phyloP scores from a whole-genome alignment of 208 protist species.

The Porcisia hertigi region DNA sequence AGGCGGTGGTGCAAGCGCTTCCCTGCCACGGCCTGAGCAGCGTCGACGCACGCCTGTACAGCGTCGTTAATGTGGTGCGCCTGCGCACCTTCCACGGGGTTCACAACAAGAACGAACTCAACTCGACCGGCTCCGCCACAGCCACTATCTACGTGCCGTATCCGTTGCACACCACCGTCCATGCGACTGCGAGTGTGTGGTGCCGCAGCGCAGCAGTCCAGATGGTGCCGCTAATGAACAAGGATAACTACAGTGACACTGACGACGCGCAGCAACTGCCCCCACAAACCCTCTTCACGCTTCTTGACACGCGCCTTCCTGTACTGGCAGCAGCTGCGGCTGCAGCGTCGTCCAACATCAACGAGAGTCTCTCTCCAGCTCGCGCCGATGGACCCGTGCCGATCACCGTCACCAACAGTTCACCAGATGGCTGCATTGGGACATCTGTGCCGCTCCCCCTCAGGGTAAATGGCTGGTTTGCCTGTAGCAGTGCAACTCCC shows the following conservation, averaged over 20 bases:
- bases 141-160: background rate
- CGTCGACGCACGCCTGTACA: conserved; percentile 7
- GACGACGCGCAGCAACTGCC: conserved; percentile 6
- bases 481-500: background rate
- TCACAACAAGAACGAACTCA: background rate
- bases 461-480: background rate
- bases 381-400: background rate
- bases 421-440: too few species aligned
- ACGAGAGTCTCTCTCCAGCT: background rate
- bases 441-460: too few species aligned
- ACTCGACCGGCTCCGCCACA: background rate
- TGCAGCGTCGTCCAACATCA: background rate
- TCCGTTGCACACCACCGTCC: background rate
- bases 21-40: conserved; percentile 19
- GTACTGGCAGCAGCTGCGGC: conserved; percentile 10
- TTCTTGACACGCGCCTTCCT: conserved; percentile 20
- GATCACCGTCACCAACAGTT: background rate
- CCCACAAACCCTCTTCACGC: conserved; percentile 19
- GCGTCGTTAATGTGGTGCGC: conserved; percentile 9
- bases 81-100: conserved; percentile 14
- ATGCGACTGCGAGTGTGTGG: background rate
- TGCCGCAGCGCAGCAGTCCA: background rate
- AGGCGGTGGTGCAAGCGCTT: conserved; percentile 8
- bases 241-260: background rate
- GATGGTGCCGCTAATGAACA: background rate